Evolutionary conservation across 768 basidiomycete species (phyloP).

Genomic region (Cystobasidium tubakii): DNA sequence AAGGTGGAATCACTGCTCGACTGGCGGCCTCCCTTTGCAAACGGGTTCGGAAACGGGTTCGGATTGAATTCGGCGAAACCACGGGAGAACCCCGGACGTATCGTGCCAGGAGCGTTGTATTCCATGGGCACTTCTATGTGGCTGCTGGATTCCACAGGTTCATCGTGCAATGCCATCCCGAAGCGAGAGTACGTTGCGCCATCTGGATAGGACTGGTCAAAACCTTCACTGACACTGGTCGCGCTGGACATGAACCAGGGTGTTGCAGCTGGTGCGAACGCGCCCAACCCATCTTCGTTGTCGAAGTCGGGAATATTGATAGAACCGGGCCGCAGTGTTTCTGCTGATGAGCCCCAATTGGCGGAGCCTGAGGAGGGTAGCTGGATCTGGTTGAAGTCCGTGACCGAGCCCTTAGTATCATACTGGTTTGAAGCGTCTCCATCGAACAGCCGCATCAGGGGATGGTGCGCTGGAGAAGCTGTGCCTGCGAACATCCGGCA

Average conservation of each 20-base stretch:
- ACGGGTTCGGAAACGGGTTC: conserved; percentile 5
- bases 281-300: not conserved
- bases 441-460: conserved; percentile 45
- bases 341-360: conserved; percentile 38
- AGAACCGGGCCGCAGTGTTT: conserved; percentile 8
- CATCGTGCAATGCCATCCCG: not conserved
- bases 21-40: conserved; percentile 6
- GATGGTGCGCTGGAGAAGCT: conserved; percentile 30
- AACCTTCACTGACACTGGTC: conserved; percentile 17
- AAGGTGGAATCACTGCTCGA: not conserved
- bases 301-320: conserved; percentile 36
- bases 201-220: not conserved
- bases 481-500: conserved; percentile 46
- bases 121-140: not conserved
- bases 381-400: conserved; percentile 37
- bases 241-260: conserved; percentile 24
- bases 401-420: conserved; percentile 15
- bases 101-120: not conserved
- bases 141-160: not conserved
- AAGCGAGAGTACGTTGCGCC: not conserved
- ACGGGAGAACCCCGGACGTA: conserved; percentile 22
- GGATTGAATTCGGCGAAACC: not conserved
- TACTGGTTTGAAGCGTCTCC: conserved; percentile 44
- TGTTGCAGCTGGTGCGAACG: not conserved
- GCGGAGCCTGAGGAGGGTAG: conserved; percentile 37